Conservation (phyloP, 495 filamentous ascomycete genomes). For the Talaromyces nanjingensis region DNA sequence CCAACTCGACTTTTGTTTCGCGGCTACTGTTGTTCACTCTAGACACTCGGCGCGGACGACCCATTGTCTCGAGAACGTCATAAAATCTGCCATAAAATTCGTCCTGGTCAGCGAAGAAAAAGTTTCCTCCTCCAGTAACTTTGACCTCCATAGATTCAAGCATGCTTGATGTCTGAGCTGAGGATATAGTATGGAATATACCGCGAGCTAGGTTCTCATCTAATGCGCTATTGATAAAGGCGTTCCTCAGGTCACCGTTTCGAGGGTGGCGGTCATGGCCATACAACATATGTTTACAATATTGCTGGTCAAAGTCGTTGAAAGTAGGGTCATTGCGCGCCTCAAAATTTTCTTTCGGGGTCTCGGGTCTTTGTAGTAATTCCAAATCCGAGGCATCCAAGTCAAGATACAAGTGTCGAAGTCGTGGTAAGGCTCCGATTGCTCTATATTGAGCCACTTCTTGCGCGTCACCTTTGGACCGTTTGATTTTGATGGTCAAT, state of each 20-base stretch:
- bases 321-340: neutral
- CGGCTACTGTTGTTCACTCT: neutral
- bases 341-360: neutral
- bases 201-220: neutral
- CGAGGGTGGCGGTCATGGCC: neutral
- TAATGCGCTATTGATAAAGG: neutral
- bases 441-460: neutral
- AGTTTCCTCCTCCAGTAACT: neutral
- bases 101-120: neutral
- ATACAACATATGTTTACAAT: neutral
- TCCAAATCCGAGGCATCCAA: neutral
- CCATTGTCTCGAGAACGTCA: neutral
- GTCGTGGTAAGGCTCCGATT: neutral
- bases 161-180: neutral
- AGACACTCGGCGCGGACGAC: neutral
- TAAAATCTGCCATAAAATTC: neutral
- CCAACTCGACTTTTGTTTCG: too few relatives aligned
- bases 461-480: neutral
- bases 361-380: neutral
- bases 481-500: neutral
- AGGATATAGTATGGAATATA: neutral
- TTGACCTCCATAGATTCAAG: neutral
- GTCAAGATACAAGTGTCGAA: neutral
- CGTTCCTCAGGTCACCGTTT: neutral
- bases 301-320: neutral